Conservation (phyloP, 1,284 basidiomycete genomes). For the Megacollybia platyphylla region DNA sequence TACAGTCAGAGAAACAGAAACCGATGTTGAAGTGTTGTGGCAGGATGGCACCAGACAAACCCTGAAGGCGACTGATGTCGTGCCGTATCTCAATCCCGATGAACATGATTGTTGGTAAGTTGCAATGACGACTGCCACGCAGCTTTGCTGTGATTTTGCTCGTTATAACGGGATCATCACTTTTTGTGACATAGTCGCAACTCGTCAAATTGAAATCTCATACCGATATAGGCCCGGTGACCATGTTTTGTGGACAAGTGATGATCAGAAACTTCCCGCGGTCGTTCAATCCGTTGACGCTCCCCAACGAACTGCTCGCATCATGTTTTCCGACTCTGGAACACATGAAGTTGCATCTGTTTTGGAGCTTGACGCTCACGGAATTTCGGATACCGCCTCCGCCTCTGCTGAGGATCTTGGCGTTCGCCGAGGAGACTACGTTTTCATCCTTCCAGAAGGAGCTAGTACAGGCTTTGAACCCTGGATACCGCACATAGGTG, state of each 20-base stretch:
- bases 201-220: slow-evolving; percentile 3
- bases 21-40: slow-evolving; percentile 71
- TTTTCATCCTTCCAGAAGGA: slow-evolving; percentile 62
- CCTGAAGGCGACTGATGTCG: slow-evolving; percentile 48
- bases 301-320: slow-evolving; percentile 54
- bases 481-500: slow-evolving; percentile 65
- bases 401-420: slow-evolving; percentile 52
- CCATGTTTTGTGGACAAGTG: slow-evolving; percentile 76
- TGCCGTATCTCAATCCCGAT: slow-evolving; percentile 76
- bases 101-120: slow-evolving; percentile 77
- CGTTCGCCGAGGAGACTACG: slow-evolving; percentile 72
- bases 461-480: slow-evolving; percentile 58
- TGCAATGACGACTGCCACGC: not conserved
- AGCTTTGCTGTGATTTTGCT: not conserved
- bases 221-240: slow-evolving; percentile 68
- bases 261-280: slow-evolving; percentile 53
- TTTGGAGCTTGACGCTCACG: slow-evolving; percentile 81
- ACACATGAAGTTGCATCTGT: slow-evolving; percentile 62
- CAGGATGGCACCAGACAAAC: slow-evolving; percentile 69
- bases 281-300: slow-evolving; percentile 76
- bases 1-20: slow-evolving; percentile 59
- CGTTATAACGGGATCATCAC: not conserved
- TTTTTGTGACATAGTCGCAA: slow-evolving; percentile 1
- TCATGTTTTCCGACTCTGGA: slow-evolving; percentile 42
- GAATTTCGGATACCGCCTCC: slow-evolving; percentile 36